Conservation (phyloP, 2,329 filamentous ascomycete species). For the Penicillium sp. region DNA sequence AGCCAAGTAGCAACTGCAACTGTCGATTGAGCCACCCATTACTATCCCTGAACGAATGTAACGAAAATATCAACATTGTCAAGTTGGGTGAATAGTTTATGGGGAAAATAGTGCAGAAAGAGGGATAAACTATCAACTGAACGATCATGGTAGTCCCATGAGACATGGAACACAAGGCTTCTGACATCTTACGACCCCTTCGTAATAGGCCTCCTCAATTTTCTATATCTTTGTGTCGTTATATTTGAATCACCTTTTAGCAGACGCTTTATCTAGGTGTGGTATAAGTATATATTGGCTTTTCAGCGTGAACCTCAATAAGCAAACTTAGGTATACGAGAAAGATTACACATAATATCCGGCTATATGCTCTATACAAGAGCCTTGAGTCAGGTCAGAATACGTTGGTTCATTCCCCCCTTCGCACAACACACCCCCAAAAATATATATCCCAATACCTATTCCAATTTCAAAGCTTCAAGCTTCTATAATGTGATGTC, state of each 20-base stretch:
- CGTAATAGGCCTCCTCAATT: background rate
- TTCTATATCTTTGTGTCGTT: background rate
- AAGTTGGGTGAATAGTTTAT: background rate
- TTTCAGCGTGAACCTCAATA: background rate
- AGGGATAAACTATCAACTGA: background rate
- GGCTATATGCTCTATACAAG: background rate
- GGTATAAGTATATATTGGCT: background rate
- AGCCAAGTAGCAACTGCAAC: background rate
- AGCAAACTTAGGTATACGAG: background rate
- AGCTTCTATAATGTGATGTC: background rate
- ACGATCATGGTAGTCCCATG: background rate
- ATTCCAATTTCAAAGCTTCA: too few species aligned
- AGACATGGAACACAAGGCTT: background rate
- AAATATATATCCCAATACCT: background rate
- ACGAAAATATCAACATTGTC: background rate
- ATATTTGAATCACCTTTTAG: background rate
- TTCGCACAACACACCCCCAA: too few species aligned
- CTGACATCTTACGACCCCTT: background rate
- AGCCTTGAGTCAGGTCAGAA: background rate
- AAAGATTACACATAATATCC: background rate
- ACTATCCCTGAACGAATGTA: background rate
- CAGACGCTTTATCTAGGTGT: background rate
- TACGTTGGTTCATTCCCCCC: background rate
- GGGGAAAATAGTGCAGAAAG: background rate
- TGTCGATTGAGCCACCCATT: background rate